Conservation (phyloP, 106 monocot genomes). For the Triglochin maritima region DNA sequence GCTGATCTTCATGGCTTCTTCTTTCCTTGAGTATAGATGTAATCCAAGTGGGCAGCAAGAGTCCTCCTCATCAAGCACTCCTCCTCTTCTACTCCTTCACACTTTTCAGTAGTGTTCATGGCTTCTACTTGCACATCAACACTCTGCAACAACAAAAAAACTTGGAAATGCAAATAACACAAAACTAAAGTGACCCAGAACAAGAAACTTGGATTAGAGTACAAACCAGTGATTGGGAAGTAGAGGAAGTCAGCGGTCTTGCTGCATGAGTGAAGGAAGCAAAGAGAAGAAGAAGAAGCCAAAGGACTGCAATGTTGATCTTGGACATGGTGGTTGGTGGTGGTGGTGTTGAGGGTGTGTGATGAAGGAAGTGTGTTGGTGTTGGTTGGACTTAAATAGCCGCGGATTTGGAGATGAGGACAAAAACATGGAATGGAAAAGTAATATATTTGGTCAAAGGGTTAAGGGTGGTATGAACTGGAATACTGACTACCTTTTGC, state of each 20-base stretch:
- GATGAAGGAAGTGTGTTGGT: neutral
- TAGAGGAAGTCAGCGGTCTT: neutral
- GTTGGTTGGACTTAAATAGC: neutral
- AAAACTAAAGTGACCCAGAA: neutral
- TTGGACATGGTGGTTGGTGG: neutral
- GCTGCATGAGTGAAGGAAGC: neutral
- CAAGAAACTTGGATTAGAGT: neutral
- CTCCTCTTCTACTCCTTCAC: conserved; percentile 3
- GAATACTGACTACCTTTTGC: neutral
- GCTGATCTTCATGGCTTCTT: neutral
- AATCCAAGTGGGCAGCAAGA: conserved; percentile 16
- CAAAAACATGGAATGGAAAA: neutral
- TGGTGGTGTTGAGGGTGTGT: neutral
- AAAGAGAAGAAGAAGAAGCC: neutral
- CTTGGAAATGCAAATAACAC: neutral
- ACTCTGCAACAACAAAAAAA: neutral
- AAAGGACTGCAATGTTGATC: neutral
- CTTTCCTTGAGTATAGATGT: conserved; percentile 18
- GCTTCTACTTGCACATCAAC: neutral
- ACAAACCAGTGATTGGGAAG: neutral
- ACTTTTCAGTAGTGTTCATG: neutral
- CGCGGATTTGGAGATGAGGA: neutral
- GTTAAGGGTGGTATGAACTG: neutral
- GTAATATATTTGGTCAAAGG: neutral
- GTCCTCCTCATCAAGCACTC: conserved; percentile 20